These are phyloP conservation scores for Ophiostoma sp. DNA, from an alignment of 2,329 filamentous ascomycete genomes.

Conservation along the genomic window DNA sequence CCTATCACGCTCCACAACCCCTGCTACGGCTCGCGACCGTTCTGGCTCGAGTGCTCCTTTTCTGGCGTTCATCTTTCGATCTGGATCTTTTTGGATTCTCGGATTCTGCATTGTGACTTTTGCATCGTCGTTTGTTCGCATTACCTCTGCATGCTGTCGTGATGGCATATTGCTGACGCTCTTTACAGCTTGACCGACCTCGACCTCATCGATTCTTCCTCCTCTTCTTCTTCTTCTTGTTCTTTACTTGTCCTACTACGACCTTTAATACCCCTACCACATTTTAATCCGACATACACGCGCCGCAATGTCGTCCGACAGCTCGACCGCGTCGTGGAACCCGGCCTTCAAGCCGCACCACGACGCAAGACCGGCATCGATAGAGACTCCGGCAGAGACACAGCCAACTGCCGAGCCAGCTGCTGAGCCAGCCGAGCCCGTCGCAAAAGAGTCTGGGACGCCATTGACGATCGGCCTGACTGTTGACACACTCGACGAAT, in stretches of 20 bases:
- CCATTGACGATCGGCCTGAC: neutral
- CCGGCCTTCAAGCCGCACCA: constrained; percentile 49
- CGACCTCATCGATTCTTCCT: neutral
- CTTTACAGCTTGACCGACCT: neutral
- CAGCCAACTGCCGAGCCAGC: neutral
- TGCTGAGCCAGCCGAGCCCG: neutral
- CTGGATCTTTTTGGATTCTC: neutral
- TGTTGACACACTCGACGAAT: constrained; percentile 16
- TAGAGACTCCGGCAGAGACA: neutral
- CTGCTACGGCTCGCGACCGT: constrained; percentile 16
- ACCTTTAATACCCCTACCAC: neutral
- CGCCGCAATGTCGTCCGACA: constrained; percentile 41
- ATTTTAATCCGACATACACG: constrained; percentile 11
- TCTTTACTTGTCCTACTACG: neutral
- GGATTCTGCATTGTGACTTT: neutral
- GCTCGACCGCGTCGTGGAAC: constrained; percentile 38
- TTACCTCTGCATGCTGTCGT: neutral
- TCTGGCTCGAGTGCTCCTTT: constrained; percentile 11
- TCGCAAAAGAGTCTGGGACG: neutral
- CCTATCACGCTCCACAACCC: constrained; percentile 22
- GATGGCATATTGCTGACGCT: constrained; percentile 22
- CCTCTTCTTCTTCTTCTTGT: neutral
- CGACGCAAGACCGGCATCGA: constrained; percentile 6
- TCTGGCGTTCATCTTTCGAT: neutral
- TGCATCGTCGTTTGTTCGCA: neutral